Conservation (phyloP, 768 basidiomycete genomes). For the Lactarius sanguifluus region DNA sequence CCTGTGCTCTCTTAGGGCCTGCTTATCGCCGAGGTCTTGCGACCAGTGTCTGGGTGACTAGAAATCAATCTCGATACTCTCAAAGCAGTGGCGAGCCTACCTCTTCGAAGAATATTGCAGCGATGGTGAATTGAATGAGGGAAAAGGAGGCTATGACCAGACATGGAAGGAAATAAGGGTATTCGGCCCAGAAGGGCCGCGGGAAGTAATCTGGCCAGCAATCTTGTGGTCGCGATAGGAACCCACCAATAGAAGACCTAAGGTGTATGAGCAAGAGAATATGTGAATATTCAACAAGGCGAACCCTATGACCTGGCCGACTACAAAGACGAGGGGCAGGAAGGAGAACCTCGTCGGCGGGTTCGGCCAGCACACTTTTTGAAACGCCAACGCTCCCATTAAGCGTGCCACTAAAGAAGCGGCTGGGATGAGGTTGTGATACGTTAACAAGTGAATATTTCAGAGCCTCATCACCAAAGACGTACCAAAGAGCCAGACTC, state of each 20-base stretch:
- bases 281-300: background rate
- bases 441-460: background rate
- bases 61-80: background rate
- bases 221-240: conserved; percentile 31
- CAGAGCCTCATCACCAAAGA: background rate
- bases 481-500: conserved; percentile 33
- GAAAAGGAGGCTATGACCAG: background rate
- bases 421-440: background rate
- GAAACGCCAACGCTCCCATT: conserved; percentile 48
- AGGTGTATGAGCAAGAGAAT: background rate
- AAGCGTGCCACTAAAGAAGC: background rate
- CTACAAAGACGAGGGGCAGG: conserved; percentile 33
- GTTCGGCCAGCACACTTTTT: conserved; percentile 66
- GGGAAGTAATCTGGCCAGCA: conserved; percentile 27
- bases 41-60: background rate
- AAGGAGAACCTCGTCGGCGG: conserved; percentile 50
- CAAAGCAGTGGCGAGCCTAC: background rate
- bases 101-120: background rate
- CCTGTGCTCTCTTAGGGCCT: too few relatives aligned
- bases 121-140: background rate
- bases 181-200: conserved; percentile 28
- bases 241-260: conserved; percentile 27
- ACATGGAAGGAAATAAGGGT: conserved; percentile 34
- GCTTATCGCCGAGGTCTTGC: background rate
- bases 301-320: background rate